Conservation (phyloP, 202 grass and related monocot genomes). For the Panicum hallii region DNA sequence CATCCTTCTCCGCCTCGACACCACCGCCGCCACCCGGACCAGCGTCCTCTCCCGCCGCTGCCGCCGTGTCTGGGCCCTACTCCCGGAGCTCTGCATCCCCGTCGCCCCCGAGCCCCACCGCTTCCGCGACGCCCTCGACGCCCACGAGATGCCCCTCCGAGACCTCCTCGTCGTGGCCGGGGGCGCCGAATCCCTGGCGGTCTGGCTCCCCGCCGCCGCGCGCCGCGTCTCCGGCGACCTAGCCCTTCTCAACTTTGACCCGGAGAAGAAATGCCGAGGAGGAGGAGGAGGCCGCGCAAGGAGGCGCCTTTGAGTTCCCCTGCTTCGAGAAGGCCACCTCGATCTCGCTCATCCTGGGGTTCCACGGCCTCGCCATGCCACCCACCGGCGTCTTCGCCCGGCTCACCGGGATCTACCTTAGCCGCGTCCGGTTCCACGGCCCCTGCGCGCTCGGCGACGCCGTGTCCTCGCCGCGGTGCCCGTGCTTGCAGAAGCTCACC, state of each 20-base stretch:
- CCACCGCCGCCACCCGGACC: not conserved
- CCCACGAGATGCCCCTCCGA: too few species aligned
- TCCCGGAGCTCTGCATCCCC: not conserved
- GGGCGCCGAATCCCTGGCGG: too few species aligned
- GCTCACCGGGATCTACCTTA: conserved; percentile 15
- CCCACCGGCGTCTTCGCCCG: conserved; percentile 1
- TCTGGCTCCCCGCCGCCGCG: too few species aligned
- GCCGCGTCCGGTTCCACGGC: not conserved
- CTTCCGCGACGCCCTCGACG: too few species aligned
- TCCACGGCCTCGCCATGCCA: not conserved
- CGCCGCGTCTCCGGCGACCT: too few species aligned
- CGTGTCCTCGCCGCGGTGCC: not conserved
- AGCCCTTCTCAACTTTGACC: too few species aligned
- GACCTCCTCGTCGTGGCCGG: too few species aligned
- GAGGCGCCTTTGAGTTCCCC: conserved; percentile 15
- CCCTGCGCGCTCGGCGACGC: not conserved
- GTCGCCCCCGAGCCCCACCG: not conserved
- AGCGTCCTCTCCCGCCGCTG: conserved; percentile 46
- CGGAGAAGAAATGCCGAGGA: too few species aligned
- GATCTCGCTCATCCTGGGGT: not conserved
- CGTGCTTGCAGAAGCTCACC: not conserved
- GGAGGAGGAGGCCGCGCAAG: too few species aligned
- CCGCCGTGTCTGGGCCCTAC: conserved; percentile 29
- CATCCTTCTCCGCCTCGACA: conserved; percentile 3
- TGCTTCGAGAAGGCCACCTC: not conserved